Percentiles rank a stretch among this genome's conserved stretches.
Conservation (phyloP, 306 rosid genomes). For the Pachyrhizus erosus region DNA sequence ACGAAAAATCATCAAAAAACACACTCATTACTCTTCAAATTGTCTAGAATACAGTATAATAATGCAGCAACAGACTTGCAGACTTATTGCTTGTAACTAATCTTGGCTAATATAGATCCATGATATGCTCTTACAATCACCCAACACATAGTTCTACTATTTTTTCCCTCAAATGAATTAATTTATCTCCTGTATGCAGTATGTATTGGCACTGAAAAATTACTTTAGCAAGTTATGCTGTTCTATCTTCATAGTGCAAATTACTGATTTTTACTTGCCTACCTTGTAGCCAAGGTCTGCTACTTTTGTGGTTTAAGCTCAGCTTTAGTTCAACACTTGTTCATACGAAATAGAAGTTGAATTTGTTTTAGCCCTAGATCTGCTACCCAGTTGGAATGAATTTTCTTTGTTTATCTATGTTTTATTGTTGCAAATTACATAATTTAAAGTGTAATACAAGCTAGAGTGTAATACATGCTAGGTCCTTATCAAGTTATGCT, state of each 20-base stretch:
- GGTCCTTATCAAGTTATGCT: conserved; percentile 23
- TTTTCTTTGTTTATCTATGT: neutral
- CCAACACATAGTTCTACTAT: neutral
- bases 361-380: conserved; percentile 7
- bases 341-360: conserved; percentile 4
- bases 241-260: neutral
- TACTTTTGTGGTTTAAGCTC: conserved; percentile 25
- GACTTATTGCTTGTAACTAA: neutral
- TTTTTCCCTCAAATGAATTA: conserved; percentile 9
- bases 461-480: neutral
- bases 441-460: neutral
- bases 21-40: conserved; percentile 12
- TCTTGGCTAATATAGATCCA: conserved; percentile 16
- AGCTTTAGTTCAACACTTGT: conserved; percentile 16
- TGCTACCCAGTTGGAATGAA: neutral
- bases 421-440: neutral
- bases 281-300: conserved; percentile 12
- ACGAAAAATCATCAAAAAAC: neutral
- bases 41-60: neutral
- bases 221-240: conserved; percentile 16
- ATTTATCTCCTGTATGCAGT: neutral
- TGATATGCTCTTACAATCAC: conserved; percentile 23
- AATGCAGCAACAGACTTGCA: neutral
- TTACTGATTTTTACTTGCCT: conserved; percentile 32
- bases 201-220: conserved; percentile 15